These are phyloP conservation scores for Phoenix dactylifera DNA, from an alignment of 176 grass and related monocot genomes.

Conservation along the genomic window DNA sequence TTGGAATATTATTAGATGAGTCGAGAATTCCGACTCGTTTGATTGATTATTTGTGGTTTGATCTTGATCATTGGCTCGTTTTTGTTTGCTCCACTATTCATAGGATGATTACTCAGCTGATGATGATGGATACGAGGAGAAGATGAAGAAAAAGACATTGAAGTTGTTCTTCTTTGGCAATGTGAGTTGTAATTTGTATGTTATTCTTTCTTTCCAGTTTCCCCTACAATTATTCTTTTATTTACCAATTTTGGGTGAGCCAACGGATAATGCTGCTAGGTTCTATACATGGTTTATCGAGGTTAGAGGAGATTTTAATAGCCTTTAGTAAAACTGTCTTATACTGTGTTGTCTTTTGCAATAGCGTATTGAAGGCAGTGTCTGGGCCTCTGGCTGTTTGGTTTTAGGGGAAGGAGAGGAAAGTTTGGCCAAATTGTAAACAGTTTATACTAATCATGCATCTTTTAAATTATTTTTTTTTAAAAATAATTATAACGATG, in stretches of 20 bases:
- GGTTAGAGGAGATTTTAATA: slow-evolving; percentile 32
- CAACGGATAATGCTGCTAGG: slow-evolving; percentile 87
- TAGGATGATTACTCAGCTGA: slow-evolving; percentile 84
- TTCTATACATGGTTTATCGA: slow-evolving; percentile 97
- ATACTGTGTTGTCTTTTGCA: too few species aligned
- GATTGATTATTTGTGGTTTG: neutral
- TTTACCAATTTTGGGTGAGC: slow-evolving; percentile 42
- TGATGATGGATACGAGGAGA: slow-evolving; percentile 67
- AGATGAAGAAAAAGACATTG: slow-evolving; percentile 67
- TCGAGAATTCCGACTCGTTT: too few species aligned
- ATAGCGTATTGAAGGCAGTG: too few species aligned
- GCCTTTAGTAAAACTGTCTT: too few species aligned
- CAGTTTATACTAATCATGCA: too few species aligned
- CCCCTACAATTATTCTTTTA: neutral
- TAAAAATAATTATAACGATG: too few species aligned
- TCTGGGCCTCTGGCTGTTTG: neutral
- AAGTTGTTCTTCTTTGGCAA: slow-evolving; percentile 69
- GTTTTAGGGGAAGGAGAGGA: slow-evolving; percentile 57
- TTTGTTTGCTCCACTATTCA: neutral
- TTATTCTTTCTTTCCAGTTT: slow-evolving; percentile 3
- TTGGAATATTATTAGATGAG: too few species aligned
- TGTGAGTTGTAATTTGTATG: slow-evolving; percentile 28
- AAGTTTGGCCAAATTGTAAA: slow-evolving; percentile 17
- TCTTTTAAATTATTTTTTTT: too few species aligned
- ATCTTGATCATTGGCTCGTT: neutral